phyloP scores from a whole-genome alignment of 2,329 filamentous ascomycete genomes.

The Xylaria arbuscula region DNA sequence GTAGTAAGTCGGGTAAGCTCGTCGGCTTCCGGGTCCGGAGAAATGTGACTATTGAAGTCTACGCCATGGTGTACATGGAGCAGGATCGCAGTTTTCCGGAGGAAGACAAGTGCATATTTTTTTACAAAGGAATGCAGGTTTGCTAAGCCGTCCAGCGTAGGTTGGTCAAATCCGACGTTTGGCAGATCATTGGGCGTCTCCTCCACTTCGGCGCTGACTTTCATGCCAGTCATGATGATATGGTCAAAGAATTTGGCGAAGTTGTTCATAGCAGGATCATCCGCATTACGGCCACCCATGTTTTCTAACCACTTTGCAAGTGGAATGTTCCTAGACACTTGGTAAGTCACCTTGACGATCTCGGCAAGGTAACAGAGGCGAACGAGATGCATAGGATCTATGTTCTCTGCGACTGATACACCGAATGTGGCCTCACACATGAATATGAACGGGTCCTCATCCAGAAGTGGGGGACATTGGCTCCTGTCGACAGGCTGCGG shows the following conservation, averaged over 20 bases:
- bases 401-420: constrained; percentile 72
- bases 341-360: constrained; percentile 81
- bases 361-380: constrained; percentile 91
- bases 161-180: constrained; percentile 66
- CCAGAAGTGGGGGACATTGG: constrained; percentile 68
- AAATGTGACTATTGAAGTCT: constrained; percentile 79
- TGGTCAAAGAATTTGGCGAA: constrained; percentile 67
- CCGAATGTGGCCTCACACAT: constrained; percentile 81
- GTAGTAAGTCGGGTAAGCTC: constrained; percentile 87
- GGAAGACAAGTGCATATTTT: constrained; percentile 88
- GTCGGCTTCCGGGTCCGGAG: constrained; percentile 71
- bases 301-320: constrained; percentile 60
- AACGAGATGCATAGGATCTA: constrained; percentile 82
- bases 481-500: constrained; percentile 62
- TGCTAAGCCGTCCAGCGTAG: constrained; percentile 63
- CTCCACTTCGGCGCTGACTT: constrained; percentile 53
- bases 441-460: constrained; percentile 81
- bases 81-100: constrained; percentile 85
- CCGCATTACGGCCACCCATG: constrained; percentile 56
- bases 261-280: constrained; percentile 62
- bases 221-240: constrained; percentile 59
- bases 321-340: constrained; percentile 67
- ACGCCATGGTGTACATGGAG: constrained; percentile 90
- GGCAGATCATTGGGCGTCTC: constrained; percentile 50
- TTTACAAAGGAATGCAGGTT: constrained; percentile 71